Evolutionary conservation across 495 filamentous ascomycete species (phyloP), one percentile per base, ranked within the genome.

Genomic region (Penicillium paxilli): DNA sequence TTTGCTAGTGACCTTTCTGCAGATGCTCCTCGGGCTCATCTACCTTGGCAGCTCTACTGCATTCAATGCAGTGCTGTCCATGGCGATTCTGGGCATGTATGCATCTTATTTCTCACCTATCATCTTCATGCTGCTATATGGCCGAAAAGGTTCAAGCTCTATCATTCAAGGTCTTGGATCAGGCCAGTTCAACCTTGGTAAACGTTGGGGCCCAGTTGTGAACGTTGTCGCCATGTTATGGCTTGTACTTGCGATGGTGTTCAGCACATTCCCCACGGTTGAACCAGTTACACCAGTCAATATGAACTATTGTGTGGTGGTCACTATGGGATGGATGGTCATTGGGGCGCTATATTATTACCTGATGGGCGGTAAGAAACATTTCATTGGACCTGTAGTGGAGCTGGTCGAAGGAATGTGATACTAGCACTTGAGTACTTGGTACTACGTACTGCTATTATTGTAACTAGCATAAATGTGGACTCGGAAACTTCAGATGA

Each of bases 51-150:
- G 73, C 19, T 51, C 71, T 0, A 67, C 70, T 20, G 75, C 73
- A 7, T 75, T 78, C 49, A 78, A 78, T 48, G 69, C 64, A 12
- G 62, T 77, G 4, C 58, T 74, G 6, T 74, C 75, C 12, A 66
- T 74, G 41, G 62, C 67, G 20, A 70, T 78, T 30, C 46, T 69
- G 26, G 63, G 62, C 28, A 64, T 78, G 49, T 73, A 73, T 49
- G 60, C 65, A 6, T 74, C 74, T 0, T 78, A 75, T 47, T 54
- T 73, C 47, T 56, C 61, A 6, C 58, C 61, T 4, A 64, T 64
- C 14, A 4, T 61, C 2, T 61, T 64, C 24, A 64, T 64, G 61
- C 41, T 64, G 1, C 6, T 61, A 7, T 61, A 64, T 45, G 58
- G 61, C 10, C 61, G 61, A 19, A 51, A 51, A 4, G 16, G 22